Conservation (phyloP, 208 protist genomes). For the Crithidia brevicula region DNA sequence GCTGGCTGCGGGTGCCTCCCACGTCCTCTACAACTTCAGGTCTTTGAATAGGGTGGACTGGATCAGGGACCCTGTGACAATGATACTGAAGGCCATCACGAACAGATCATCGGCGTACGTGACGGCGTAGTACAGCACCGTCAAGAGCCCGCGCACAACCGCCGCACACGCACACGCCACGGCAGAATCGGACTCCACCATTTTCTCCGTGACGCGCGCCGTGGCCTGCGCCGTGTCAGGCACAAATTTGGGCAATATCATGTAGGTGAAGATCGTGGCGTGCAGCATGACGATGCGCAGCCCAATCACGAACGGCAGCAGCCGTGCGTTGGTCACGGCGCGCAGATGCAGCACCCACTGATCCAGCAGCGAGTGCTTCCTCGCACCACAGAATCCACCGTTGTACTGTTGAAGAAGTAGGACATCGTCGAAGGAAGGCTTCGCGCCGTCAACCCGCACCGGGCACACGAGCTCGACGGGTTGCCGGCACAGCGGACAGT, state of each 20-base stretch:
- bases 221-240: slow-evolving; percentile 11
- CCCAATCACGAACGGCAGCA: slow-evolving; percentile 39
- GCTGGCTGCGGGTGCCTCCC: too few species aligned
- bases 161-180: background rate
- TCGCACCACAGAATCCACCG: slow-evolving; percentile 21
- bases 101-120: slow-evolving; percentile 41
- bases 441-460: slow-evolving; percentile 13
- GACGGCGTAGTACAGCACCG: slow-evolving; percentile 21
- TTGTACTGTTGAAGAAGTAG: slow-evolving; percentile 38
- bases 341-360: slow-evolving; percentile 37
- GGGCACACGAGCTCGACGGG: slow-evolving; percentile 32
- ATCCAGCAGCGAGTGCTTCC: slow-evolving; percentile 25
- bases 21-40: slow-evolving; percentile 9
- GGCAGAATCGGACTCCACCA: background rate
- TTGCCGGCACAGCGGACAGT: slow-evolving; percentile 41
- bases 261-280: slow-evolving; percentile 34
- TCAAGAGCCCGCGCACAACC: slow-evolving; percentile 6
- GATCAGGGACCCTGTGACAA: slow-evolving; percentile 36
- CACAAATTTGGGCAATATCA: slow-evolving; percentile 24
- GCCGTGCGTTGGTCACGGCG: slow-evolving; percentile 27
- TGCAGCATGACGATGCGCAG: slow-evolving; percentile 41
- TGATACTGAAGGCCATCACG: slow-evolving; percentile 29
- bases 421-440: slow-evolving; percentile 34
- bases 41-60: slow-evolving; percentile 34
- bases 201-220: background rate